Evolutionary conservation across 1,139 yeast genomes (phyloP), one percentile per base, ranked within the genome.

Genomic region (Saccharomyces hybrid): DNA sequence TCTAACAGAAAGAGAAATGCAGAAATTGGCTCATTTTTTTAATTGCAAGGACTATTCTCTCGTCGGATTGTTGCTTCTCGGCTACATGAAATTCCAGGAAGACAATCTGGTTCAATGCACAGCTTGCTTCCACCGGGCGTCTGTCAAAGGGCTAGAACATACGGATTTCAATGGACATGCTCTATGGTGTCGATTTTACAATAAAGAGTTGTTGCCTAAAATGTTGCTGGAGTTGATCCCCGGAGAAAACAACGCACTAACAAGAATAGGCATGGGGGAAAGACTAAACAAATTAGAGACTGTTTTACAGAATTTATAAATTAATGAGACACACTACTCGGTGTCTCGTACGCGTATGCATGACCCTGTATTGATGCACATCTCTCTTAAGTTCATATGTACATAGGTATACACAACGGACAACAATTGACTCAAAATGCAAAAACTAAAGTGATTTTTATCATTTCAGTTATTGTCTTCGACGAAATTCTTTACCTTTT

Each of bases 401-500:
- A 16, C 42, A 9, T 38, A 38, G 3, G 42, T 38, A 38, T 38
- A 16, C 42, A 38, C 23, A 38, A 38, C 42, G 8, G 23, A 16
- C 23, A 19, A 38, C 23, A 38, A 9, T 31, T 38, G 8, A 38
- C 19, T 11, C 23, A 26, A 19, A 19, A 19, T 28, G 48, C 48
- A 46, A 25, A 46, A 26, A 14, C 19, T 16, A 28, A 14, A 26
- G 16, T 23, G 28, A 26, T n/a, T 23, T 46, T 46, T 19, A 46
- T 28, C 48, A 46, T 23, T 28, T 46, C 48, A 46, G 13, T 14
- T 11, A 46, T 28, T 28, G 11, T 52, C 48, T 14, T 59, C 62
- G 3, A 69, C 69, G 54, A 67, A 69, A 13, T 56, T 50, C 42
- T 60, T 63, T n/a, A 69, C 68, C 28, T 62, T 56, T 3, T 57